These are phyloP conservation scores for Paracoccidioides lutzii DNA, from an alignment of 2,329 filamentous ascomycete genomes.

Conservation along the genomic window DNA sequence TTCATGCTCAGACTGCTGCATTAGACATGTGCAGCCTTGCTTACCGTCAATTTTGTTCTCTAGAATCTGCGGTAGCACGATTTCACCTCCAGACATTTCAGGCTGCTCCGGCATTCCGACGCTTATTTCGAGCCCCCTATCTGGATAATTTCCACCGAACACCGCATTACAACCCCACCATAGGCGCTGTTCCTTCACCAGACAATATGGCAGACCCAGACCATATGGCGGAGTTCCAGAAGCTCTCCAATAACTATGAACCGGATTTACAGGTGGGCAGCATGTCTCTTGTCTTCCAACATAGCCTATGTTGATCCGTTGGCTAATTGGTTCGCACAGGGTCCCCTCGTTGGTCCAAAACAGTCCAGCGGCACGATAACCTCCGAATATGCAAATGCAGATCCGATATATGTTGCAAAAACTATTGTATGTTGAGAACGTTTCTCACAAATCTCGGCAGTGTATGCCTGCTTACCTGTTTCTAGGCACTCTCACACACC, in stretches of 20 bases:
- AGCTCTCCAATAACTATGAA: conserved; percentile 48
- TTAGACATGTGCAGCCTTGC: conserved; percentile 5
- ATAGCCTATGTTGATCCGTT: background rate
- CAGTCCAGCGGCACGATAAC: conserved; percentile 65
- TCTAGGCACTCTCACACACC: conserved; percentile 62
- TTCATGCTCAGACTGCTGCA: background rate
- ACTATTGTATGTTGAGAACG: conserved; percentile 49
- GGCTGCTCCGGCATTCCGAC: background rate
- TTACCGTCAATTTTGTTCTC: conserved; percentile 21
- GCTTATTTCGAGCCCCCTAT: background rate
- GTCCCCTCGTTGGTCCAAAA: conserved; percentile 68
- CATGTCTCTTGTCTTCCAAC: background rate
- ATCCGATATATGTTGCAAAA: conserved; percentile 73
- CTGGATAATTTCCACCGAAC: conserved; percentile 8
- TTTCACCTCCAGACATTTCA: conserved; percentile 10
- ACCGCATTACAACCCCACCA: conserved; percentile 20
- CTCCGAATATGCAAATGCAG: conserved; percentile 76
- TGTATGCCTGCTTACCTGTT: conserved; percentile 9
- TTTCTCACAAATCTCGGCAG: background rate
- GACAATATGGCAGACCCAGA: conserved; percentile 43
- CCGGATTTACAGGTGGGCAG: conserved; percentile 42
- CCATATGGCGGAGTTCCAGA: conserved; percentile 45
- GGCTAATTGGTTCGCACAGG: conserved; percentile 41
- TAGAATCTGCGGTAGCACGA: conserved; percentile 20
- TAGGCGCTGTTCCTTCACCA: conserved; percentile 26